Evolutionary conservation across 495 filamentous ascomycete species (phyloP), one percentile per base, ranked within the genome.

Genomic region (Bathelium albidoporum): DNA sequence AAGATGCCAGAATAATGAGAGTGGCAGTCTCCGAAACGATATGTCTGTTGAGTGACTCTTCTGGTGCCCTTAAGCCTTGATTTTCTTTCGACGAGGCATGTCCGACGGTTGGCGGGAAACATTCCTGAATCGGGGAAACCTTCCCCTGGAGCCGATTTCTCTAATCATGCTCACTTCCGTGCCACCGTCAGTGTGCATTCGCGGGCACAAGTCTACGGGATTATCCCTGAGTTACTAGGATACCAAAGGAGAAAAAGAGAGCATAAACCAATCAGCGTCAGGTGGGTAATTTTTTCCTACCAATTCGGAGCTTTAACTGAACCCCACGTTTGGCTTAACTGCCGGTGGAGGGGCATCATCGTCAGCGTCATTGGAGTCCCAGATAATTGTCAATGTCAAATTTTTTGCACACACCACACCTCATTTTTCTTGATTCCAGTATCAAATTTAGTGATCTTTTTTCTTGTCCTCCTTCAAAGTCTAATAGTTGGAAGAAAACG

Each of bases 331-430:
- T 29, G 22, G 16, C 11, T 9, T 7, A 55, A 55, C 24, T 55
- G 49, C 49, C 49, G 49, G 24, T 29, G 49, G 49, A 55, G 49
- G 49, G 49, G 49, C 24, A 55, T 11, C 49, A 55, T 55, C 49
- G 29, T 55, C 49, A 26, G 26, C 24, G 5, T 12, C 49, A 11
- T 20, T 29, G 7, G 24, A 28, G 20, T 55, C 10, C 20, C 20
- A 16, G 5, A 20, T 14, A 39, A 39, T 14, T 39, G 34, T 14
- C 14, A 39, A 39, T 5, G 34, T 14, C 14, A 49, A 49, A 22
- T 28, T 55, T 55, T 55, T 55, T 2, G 22, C 26, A 28, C 24
- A 55, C 12, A 20, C 20, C 24, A 29, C 11, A 49, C 43, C 20
- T 49, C 18, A 18, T 49, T 20, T 55, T 29, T 55, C 24, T 49